These are phyloP conservation scores for Afroboletus lepidellus DNA, from an alignment of 1,284 basidiomycete species.

Conservation along the genomic window DNA sequence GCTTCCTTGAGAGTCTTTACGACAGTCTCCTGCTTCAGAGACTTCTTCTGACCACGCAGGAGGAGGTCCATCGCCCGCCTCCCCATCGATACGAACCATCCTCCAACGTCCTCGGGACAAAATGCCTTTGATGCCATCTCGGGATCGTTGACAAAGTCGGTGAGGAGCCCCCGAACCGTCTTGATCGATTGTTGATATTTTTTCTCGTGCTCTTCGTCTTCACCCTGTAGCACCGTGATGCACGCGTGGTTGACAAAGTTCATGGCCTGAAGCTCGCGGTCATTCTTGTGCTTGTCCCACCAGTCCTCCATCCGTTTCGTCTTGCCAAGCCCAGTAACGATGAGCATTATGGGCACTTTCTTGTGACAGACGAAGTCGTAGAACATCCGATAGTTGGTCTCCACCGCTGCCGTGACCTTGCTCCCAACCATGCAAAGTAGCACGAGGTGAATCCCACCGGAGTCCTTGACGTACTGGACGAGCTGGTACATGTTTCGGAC, in stretches of 20 bases:
- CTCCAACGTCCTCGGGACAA: constrained; percentile 8
- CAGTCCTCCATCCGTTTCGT: constrained; percentile 29
- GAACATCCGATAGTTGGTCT: constrained; percentile 30
- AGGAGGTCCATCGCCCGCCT: constrained; percentile 18
- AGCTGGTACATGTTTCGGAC: constrained; percentile 24
- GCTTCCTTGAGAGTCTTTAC: constrained; percentile 14
- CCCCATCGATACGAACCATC: constrained; percentile 21
- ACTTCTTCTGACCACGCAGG: constrained; percentile 3
- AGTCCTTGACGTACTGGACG: constrained; percentile 9
- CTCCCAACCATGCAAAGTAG: constrained; percentile 29
- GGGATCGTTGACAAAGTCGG: constrained; percentile 7
- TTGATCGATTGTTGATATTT: constrained; percentile 16
- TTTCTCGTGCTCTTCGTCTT: constrained; percentile 12
- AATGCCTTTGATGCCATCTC: constrained; percentile 2
- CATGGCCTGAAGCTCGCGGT: constrained; percentile 15
- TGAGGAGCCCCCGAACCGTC: constrained; percentile 11
- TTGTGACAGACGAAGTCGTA: constrained; percentile 17
- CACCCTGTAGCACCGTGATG: constrained; percentile 28
- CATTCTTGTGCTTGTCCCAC: constrained; percentile 27
- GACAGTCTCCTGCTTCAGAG: constrained; percentile 15
- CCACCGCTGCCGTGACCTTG: constrained; percentile 14
- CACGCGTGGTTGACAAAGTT: constrained; percentile 19
- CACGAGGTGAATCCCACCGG: constrained; percentile 29
- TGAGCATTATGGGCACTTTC: constrained; percentile 25
- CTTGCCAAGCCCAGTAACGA: constrained; percentile 31